phyloP scores from a whole-genome alignment of 2,329 filamentous ascomycete genomes.

The Fusarium sp. region DNA sequence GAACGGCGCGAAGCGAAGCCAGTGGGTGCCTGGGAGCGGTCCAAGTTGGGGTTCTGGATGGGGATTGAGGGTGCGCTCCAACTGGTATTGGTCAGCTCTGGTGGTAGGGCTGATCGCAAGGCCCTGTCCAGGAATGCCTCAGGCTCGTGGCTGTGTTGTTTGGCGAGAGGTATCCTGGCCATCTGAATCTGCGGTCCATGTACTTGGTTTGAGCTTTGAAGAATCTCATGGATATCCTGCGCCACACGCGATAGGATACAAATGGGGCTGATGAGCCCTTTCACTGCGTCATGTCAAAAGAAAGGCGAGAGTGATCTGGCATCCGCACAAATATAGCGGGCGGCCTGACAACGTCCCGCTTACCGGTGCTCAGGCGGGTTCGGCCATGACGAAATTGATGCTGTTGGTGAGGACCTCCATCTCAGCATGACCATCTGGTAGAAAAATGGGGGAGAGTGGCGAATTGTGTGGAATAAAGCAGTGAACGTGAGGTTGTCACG shows the following conservation, averaged over 20 bases:
- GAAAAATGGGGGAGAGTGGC: conserved; percentile 13
- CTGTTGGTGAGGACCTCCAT: conserved; percentile 9
- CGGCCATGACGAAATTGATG: conserved; percentile 36
- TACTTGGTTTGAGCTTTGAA: conserved; percentile 5
- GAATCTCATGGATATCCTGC: conserved; percentile 15
- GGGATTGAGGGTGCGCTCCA: not conserved
- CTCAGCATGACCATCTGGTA: conserved; percentile 29
- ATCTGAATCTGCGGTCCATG: conserved; percentile 3
- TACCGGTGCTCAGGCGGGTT: conserved; percentile 29
- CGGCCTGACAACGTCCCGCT: conserved; percentile 6
- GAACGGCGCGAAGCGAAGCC: conserved; percentile 44
- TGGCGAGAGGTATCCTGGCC: conserved; percentile 18
- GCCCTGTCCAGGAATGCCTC: not conserved
- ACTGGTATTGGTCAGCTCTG: conserved; percentile 4
- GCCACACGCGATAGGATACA: conserved; percentile 8
- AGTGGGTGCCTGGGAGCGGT: conserved; percentile 16
- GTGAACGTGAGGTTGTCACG: conserved; percentile 42
- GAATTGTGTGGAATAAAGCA: conserved; percentile 20
- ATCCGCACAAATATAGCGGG: not conserved
- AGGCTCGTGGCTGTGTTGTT: conserved; percentile 29
- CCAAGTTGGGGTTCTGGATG: conserved; percentile 1
- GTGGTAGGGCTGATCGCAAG: conserved; percentile 36
- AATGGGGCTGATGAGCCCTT: conserved; percentile 18
- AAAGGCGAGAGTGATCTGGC: conserved; percentile 18
- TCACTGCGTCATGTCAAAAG: conserved; percentile 23